Evolutionary conservation across 768 basidiomycete genomes (phyloP).

Genomic region (Hericium alpestre): DNA sequence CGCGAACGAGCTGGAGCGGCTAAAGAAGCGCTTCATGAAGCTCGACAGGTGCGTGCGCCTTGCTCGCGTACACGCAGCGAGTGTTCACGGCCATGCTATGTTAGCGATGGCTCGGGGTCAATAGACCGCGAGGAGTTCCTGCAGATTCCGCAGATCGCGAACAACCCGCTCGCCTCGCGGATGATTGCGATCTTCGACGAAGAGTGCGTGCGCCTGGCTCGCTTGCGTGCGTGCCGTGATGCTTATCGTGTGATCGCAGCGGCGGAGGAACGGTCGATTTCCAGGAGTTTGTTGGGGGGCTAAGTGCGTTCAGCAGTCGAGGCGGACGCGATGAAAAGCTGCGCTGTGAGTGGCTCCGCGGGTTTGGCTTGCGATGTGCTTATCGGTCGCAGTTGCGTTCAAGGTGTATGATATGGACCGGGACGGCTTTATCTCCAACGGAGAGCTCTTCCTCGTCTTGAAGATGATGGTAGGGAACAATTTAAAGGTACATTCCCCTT

Average conservation of each 20-base stretch:
- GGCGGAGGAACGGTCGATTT: slow-evolving; percentile 98
- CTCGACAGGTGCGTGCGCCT: slow-evolving; percentile 64
- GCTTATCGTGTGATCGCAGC: slow-evolving; percentile 30
- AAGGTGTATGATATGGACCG: slow-evolving; percentile 99
- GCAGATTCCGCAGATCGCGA: slow-evolving; percentile 97
- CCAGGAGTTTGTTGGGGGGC: slow-evolving; percentile 95
- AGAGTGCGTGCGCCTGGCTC: slow-evolving; percentile 56
- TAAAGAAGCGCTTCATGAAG: slow-evolving; percentile 99
- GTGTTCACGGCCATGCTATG: background rate
- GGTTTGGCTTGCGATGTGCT: background rate
- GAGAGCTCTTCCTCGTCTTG: slow-evolving; percentile 93
- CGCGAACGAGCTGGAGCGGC: slow-evolving; percentile 81
- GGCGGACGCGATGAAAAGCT: slow-evolving; percentile 96
- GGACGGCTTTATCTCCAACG: slow-evolving; percentile 96
- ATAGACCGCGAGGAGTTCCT: slow-evolving; percentile 98
- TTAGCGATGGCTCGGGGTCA: slow-evolving; percentile 89
- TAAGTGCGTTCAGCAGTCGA: slow-evolving; percentile 95
- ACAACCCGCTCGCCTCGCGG: slow-evolving; percentile 89
- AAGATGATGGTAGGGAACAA: slow-evolving; percentile 99
- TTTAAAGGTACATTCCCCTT: slow-evolving; percentile 57
- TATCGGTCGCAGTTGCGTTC: slow-evolving; percentile 76
- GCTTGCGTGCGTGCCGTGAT: background rate
- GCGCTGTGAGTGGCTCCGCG: slow-evolving; percentile 51
- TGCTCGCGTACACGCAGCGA: background rate
- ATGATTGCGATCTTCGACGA: slow-evolving; percentile 99